Evolutionary conservation across 1,284 basidiomycete genomes (phyloP), one percentile per base, ranked within the genome.

Genomic region (Austroboletus novae-zelandiae): DNA sequence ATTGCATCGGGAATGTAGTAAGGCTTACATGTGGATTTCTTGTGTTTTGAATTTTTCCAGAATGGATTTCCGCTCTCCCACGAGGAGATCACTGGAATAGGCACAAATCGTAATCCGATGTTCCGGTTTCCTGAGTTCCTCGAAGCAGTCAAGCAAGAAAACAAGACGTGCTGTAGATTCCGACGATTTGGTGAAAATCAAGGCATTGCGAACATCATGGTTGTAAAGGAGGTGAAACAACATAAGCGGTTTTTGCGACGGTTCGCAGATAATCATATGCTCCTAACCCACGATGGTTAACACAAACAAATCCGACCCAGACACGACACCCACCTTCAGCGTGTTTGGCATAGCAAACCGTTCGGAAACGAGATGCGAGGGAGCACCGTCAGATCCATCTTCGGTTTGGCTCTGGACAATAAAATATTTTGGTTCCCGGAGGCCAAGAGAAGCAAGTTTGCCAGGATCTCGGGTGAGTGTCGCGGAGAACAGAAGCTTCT

Each of bases 401-500:
- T 66, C 71, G 58, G 71, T 40, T 53, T 71, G 61, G 52, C 60
- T 65, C 59, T 88, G 89, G 10, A 99, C 87, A 40, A 96, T 81
- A 57, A 96, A 90, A 71, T 97, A 99, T 61, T 90, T 87, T 1
- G 96, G 91, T 50, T 90, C 73, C 45, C 82, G 74, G 20, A 99
- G 74, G 30, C 86, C 81, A 27, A 99, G 76, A 1, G 91, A 84
- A 1, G 88, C 84, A 42, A 99, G 88, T 66, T 94, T 96, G 23
- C 89, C 86, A 0, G 97, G 96, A 71, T 99, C 95, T 8, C 89
- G 83, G 1, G 94, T 98, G 20, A 99, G 78, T 0, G 97, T 99
- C 0, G 97, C 97, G 2, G 95, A 98, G 72, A 99, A 98, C 4
- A 99, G 77, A 8, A 99, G 77, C 65, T 98, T 99, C 67, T 98